Conservation (phyloP, 2,329 filamentous ascomycete species). For the Stemphylium lycopersici region DNA sequence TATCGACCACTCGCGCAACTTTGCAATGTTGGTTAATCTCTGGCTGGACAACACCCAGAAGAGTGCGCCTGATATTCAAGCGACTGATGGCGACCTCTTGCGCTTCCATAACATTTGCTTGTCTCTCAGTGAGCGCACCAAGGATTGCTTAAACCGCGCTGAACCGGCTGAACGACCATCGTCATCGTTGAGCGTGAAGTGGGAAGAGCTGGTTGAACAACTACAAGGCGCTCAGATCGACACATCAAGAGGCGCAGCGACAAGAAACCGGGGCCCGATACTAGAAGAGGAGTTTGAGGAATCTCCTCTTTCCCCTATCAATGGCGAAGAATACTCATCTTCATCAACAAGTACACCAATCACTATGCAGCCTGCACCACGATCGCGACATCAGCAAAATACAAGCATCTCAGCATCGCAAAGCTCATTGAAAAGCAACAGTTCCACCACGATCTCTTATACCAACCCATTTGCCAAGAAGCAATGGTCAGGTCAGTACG, state of each 20-base stretch:
- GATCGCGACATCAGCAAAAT: slow-evolving; percentile 39
- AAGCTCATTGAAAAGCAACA: slow-evolving; percentile 40
- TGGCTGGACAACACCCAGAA: slow-evolving; percentile 68
- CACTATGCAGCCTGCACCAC: slow-evolving; percentile 40
- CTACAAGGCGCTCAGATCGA: slow-evolving; percentile 47
- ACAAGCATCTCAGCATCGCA: slow-evolving; percentile 42
- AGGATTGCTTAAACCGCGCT: slow-evolving; percentile 58
- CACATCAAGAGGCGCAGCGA: slow-evolving; percentile 39
- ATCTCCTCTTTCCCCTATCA: slow-evolving; percentile 30
- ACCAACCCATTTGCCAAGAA: slow-evolving; percentile 35
- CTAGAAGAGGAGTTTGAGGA: slow-evolving; percentile 34
- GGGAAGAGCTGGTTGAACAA: slow-evolving; percentile 60
- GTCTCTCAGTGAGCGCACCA: slow-evolving; percentile 55
- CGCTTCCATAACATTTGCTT: slow-evolving; percentile 58
- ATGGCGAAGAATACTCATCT: slow-evolving; percentile 34
- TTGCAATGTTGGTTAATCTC: slow-evolving; percentile 80
- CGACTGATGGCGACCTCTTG: slow-evolving; percentile 54
- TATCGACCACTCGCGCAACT: slow-evolving; percentile 85
- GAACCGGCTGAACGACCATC: slow-evolving; percentile 60
- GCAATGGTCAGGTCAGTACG: slow-evolving; percentile 28
- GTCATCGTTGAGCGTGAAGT: slow-evolving; percentile 56
- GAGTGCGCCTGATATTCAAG: slow-evolving; percentile 46
- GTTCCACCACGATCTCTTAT: slow-evolving; percentile 31
- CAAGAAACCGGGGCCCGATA: slow-evolving; percentile 37
- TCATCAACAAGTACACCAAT: slow-evolving; percentile 44